These are phyloP conservation scores for Sarocladium brachiariae DNA, from an alignment of 2,329 filamentous ascomycete genomes.

Conservation along the genomic window DNA sequence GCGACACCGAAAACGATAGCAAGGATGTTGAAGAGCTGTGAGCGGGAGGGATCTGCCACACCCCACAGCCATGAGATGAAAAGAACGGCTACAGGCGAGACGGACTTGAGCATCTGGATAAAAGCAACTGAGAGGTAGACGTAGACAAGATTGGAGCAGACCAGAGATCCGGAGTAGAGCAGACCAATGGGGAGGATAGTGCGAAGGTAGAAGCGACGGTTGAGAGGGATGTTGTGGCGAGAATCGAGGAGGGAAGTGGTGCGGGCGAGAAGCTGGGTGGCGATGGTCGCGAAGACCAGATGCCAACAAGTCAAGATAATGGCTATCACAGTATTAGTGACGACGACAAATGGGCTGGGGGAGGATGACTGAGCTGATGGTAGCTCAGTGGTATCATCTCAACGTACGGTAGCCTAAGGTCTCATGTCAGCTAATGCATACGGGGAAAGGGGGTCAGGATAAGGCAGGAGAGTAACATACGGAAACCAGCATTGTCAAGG, in stretches of 20 bases:
- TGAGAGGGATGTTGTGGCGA: slow-evolving; percentile 55
- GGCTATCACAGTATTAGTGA: slow-evolving; percentile 22
- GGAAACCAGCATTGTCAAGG: slow-evolving; percentile 65
- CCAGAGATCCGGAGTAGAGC: slow-evolving; percentile 57
- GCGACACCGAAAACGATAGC: slow-evolving; percentile 46
- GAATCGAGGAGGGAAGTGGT: slow-evolving; percentile 57
- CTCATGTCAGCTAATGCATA: neutral
- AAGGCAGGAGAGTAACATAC: slow-evolving; percentile 41
- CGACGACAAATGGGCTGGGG: no score
- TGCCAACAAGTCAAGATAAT: slow-evolving; percentile 62
- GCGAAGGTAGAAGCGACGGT: slow-evolving; percentile 50
- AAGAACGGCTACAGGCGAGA: slow-evolving; percentile 59
- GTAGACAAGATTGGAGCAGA: slow-evolving; percentile 62
- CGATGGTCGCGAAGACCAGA: slow-evolving; percentile 56
- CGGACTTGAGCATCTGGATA: slow-evolving; percentile 66
- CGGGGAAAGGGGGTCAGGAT: neutral
- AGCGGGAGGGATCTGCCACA: slow-evolving; percentile 38
- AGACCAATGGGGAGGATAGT: slow-evolving; percentile 60
- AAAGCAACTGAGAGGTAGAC: slow-evolving; percentile 61
- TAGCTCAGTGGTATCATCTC: neutral
- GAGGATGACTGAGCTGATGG: neutral
- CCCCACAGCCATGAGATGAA: slow-evolving; percentile 54
- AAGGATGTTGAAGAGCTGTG: slow-evolving; percentile 39
- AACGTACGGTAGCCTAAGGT: slow-evolving; percentile 4
- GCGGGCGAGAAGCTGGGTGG: slow-evolving; percentile 58